Percentiles rank a stretch among this genome's conserved stretches.
Evolutionary conservation across 2,329 filamentous ascomycete genomes (phyloP).

Genomic region (Penicillium sp.): DNA sequence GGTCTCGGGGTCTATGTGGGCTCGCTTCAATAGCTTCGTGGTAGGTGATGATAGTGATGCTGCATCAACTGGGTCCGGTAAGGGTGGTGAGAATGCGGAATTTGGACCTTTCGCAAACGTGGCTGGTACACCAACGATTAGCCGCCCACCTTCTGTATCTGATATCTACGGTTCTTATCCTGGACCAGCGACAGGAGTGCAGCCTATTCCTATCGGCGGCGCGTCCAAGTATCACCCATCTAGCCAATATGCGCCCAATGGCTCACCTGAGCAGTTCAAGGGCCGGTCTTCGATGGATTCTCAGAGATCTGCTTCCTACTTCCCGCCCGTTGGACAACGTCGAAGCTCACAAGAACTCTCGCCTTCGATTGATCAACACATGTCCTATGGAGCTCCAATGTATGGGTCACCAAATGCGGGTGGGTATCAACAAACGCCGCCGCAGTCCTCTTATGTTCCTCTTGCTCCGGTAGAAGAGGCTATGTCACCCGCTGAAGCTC

Average conservation of each 20-base stretch:
- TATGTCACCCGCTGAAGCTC: slow-evolving; percentile 18
- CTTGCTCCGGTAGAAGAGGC: slow-evolving; percentile 37
- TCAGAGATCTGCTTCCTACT: slow-evolving; percentile 36
- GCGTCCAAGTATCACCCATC: slow-evolving; percentile 39
- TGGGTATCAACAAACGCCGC: slow-evolving; percentile 33
- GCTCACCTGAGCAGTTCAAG: slow-evolving; percentile 45
- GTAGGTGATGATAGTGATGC: slow-evolving; percentile 74
- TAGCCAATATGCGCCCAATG: slow-evolving; percentile 40
- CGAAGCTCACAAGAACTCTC: slow-evolving; percentile 33
- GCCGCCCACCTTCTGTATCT: slow-evolving; percentile 62
- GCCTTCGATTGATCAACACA: slow-evolving; percentile 27
- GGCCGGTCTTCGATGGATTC: slow-evolving; percentile 44
- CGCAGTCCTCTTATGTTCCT: slow-evolving; percentile 32
- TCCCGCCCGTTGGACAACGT: slow-evolving; percentile 27
- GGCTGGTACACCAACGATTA: slow-evolving; percentile 64
- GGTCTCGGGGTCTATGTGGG: slow-evolving; percentile 82
- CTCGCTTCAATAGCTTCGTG: slow-evolving; percentile 92
- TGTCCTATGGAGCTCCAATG: slow-evolving; percentile 25
- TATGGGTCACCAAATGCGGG: slow-evolving; percentile 28
- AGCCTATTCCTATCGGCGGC: slow-evolving; percentile 26
- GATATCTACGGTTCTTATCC: slow-evolving; percentile 63
- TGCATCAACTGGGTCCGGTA: slow-evolving; percentile 49
- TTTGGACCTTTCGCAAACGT: slow-evolving; percentile 75
- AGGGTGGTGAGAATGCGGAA: slow-evolving; percentile 49
- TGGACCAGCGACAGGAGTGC: slow-evolving; percentile 27